A percentile compares a stretch with the other conserved stretches of the same genome.
Conservation (phyloP, 2,329 filamentous ascomycete species). For the Fonsecaea nubica region DNA sequence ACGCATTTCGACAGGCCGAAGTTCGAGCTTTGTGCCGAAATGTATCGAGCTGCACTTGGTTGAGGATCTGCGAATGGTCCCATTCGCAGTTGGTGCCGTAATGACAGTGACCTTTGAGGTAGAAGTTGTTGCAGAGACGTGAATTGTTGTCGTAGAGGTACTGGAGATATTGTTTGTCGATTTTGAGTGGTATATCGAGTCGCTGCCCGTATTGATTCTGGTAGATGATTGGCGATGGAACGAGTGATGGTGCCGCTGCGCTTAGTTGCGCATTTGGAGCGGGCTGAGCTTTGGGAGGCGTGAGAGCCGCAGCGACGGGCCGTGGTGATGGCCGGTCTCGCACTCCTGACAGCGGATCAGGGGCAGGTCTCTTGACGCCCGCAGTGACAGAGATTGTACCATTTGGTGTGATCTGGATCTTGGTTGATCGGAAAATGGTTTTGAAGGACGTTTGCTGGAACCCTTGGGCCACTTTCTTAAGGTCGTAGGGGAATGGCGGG, state of each 20-base stretch:
- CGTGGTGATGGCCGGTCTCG: slow-evolving; percentile 21
- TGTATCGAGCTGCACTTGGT: slow-evolving; percentile 32
- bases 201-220: slow-evolving; percentile 60
- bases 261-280: slow-evolving; percentile 1
- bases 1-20: slow-evolving; percentile 34
- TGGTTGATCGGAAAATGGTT: slow-evolving; percentile 60
- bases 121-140: slow-evolving; percentile 68
- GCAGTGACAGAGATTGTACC: slow-evolving; percentile 12
- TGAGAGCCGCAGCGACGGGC: slow-evolving; percentile 33
- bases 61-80: slow-evolving; percentile 33
- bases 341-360: slow-evolving; percentile 19
- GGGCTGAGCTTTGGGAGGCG: slow-evolving; percentile 19
- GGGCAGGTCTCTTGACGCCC: slow-evolving; percentile 34
- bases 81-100: slow-evolving; percentile 34
- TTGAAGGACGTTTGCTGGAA: slow-evolving; percentile 53
- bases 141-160: slow-evolving; percentile 58
- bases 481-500: slow-evolving; percentile 48
- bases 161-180: slow-evolving; percentile 58
- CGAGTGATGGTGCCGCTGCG: slow-evolving; percentile 43
- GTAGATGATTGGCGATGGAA: slow-evolving; percentile 44
- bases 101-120: slow-evolving; percentile 63
- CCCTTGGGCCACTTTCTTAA: slow-evolving; percentile 41
- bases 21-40: slow-evolving; percentile 37
- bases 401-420: slow-evolving; percentile 48
- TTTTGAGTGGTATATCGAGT: slow-evolving; percentile 57